These are phyloP conservation scores for Zoysia matrella DNA, from an alignment of 202 grass and related monocot genomes.

Conservation along the genomic window DNA sequence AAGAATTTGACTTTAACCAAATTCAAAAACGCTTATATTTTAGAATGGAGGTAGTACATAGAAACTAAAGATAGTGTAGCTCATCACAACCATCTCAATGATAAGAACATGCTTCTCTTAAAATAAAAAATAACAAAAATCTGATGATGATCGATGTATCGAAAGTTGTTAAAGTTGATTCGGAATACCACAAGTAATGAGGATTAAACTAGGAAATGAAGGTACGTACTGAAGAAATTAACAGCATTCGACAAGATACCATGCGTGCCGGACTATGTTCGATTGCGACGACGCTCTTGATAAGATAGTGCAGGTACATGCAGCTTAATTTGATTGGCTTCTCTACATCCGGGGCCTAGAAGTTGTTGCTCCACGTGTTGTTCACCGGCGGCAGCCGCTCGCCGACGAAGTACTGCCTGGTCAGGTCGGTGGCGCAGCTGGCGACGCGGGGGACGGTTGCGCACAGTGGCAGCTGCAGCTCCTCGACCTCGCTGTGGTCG, in stretches of 20 bases:
- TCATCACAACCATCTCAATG: too few species aligned
- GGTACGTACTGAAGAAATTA: not conserved
- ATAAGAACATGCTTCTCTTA: too few species aligned
- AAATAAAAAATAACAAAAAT: too few species aligned
- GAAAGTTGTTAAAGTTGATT: not conserved
- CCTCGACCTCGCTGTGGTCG: slow-evolving; percentile 39
- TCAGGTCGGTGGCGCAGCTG: slow-evolving; percentile 54
- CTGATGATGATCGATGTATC: slow-evolving; percentile 2
- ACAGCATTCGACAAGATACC: not conserved
- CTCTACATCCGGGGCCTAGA: slow-evolving; percentile 9
- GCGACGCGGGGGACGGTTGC: slow-evolving; percentile 14
- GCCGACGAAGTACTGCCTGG: slow-evolving; percentile 46
- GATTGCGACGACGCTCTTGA: not conserved
- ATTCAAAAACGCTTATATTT: too few species aligned
- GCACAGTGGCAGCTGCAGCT: slow-evolving; percentile 43
- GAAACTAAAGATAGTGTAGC: too few species aligned
- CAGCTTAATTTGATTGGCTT: slow-evolving; percentile 5
- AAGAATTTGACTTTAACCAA: too few species aligned
- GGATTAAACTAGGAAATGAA: slow-evolving; percentile 8
- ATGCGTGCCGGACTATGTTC: not conserved
- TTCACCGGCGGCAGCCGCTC: slow-evolving; percentile 54
- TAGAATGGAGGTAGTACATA: too few species aligned
- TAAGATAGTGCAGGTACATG: not conserved
- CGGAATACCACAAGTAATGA: not conserved
- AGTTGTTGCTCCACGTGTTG: slow-evolving; percentile 56